Percentiles rank a stretch among this genome's conserved stretches.
Evolutionary conservation across 2,329 filamentous ascomycete species (phyloP).

Genomic region (Fusarium sp.): DNA sequence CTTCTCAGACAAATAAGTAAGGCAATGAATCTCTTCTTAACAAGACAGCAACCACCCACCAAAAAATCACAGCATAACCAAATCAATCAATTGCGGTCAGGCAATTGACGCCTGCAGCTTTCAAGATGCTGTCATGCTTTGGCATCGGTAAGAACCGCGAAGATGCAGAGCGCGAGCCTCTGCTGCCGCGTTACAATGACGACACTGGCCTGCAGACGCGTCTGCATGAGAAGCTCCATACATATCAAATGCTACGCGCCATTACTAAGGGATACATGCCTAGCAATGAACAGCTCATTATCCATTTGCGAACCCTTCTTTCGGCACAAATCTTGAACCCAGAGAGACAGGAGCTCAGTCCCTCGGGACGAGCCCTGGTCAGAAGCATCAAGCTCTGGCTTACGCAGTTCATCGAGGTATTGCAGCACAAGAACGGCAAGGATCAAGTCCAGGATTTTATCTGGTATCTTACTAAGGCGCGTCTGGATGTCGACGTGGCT

Average conservation of each 20-base stretch:
- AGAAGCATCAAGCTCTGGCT: slow-evolving; percentile 82
- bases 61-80: neutral
- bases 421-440: slow-evolving; percentile 84
- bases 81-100: neutral
- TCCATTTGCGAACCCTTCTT: slow-evolving; percentile 84
- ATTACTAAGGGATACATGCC: slow-evolving; percentile 90
- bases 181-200: slow-evolving; percentile 87
- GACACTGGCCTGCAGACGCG: slow-evolving; percentile 83
- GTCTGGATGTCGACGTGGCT: slow-evolving; percentile 62
- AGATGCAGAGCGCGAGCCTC: slow-evolving; percentile 79
- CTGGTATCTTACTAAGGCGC: slow-evolving; percentile 86
- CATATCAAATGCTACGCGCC: slow-evolving; percentile 91
- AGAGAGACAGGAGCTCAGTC: slow-evolving; percentile 77
- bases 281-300: slow-evolving; percentile 86
- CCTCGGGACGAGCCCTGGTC: slow-evolving; percentile 81
- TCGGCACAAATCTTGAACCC: slow-evolving; percentile 85
- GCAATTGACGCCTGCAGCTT: neutral
- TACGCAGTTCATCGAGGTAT: slow-evolving; percentile 83
- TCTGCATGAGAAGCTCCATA: slow-evolving; percentile 91
- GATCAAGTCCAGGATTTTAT: slow-evolving; percentile 94
- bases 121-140: slow-evolving; percentile 74
- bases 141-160: slow-evolving; percentile 65
- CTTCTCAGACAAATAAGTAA: neutral
- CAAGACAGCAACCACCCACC: neutral
- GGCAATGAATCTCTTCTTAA: slow-evolving; percentile 7